Percentiles rank a stretch among this genome's conserved stretches.
Evolutionary conservation across 768 basidiomycete species (phyloP).

Genomic region (Psilocybe cyanescens): DNA sequence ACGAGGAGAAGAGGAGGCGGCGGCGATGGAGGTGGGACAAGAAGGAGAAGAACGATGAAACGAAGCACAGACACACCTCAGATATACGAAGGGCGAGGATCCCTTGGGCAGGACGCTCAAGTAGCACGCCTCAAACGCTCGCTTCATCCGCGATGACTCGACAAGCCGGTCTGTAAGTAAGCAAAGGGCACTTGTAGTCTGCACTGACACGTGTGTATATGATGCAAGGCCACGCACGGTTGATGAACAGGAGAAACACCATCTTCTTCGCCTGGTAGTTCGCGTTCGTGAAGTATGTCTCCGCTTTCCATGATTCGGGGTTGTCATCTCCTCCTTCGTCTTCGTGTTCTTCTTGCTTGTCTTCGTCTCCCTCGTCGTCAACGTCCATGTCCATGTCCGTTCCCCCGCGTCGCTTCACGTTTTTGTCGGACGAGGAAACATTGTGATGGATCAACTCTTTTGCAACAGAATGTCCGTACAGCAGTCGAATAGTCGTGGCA

Average conservation of each 20-base stretch:
- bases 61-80: constrained; percentile 62
- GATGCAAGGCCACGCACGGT: constrained; percentile 58
- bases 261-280: constrained; percentile 91
- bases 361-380: constrained; percentile 22
- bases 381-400: constrained; percentile 32
- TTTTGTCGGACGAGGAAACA: constrained; percentile 33
- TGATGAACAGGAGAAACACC: constrained; percentile 90
- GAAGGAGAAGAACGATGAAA: background rate
- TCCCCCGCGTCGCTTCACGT: constrained; percentile 20
- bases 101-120: constrained; percentile 88
- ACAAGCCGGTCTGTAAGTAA: constrained; percentile 78
- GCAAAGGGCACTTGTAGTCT: background rate
- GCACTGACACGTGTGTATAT: background rate
- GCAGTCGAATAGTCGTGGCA: constrained; percentile 70
- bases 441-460: constrained; percentile 68
- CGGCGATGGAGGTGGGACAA: too few species aligned
- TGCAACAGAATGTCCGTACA: constrained; percentile 82
- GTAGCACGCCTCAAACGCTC: constrained; percentile 87
- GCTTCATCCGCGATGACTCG: constrained; percentile 85
- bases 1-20: too few species aligned
- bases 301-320: constrained; percentile 67
- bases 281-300: constrained; percentile 80
- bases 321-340: constrained; percentile 32
- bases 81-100: constrained; percentile 87
- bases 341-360: constrained; percentile 21